These are phyloP conservation scores for Tritrichomonas foetus DNA, from an alignment of 208 protist species.

Conservation along the genomic window DNA sequence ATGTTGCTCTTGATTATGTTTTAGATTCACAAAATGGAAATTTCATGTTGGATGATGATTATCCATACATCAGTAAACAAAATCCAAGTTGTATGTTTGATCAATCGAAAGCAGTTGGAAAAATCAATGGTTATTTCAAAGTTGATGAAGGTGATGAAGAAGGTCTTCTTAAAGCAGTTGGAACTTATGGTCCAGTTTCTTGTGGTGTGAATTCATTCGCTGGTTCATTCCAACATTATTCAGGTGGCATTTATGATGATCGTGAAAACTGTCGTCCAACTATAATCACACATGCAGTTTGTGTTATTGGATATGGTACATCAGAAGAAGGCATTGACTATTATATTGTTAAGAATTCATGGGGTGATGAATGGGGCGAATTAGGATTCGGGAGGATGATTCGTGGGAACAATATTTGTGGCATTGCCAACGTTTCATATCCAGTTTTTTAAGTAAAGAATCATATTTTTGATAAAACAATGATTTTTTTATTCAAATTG, in stretches of 20 bases:
- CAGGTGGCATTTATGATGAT: neutral
- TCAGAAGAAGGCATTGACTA: neutral
- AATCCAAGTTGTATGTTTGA: neutral
- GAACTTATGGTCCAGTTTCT: neutral
- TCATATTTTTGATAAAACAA: too few relatives aligned
- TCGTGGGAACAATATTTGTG: neutral
- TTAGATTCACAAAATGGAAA: constrained; percentile 45
- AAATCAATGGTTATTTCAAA: neutral
- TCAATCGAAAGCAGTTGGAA: neutral
- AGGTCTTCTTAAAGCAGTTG: neutral
- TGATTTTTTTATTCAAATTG: too few relatives aligned
- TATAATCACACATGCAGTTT: neutral
- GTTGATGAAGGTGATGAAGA: neutral
- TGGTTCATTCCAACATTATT: neutral
- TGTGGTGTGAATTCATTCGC: neutral
- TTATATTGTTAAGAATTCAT: neutral
- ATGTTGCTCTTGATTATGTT: constrained; percentile 62
- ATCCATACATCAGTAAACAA: constrained; percentile 55
- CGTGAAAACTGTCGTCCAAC: neutral
- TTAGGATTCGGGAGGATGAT: neutral
- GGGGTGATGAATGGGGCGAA: neutral
- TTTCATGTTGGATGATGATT: constrained; percentile 51
- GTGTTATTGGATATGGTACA: neutral
- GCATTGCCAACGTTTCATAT: too few relatives aligned
- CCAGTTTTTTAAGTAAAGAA: too few relatives aligned